Evolutionary conservation across 352 stramenopile genomes (phyloP), one percentile per base, ranked within the genome.

Genomic region (Phytophthora parvispora): DNA sequence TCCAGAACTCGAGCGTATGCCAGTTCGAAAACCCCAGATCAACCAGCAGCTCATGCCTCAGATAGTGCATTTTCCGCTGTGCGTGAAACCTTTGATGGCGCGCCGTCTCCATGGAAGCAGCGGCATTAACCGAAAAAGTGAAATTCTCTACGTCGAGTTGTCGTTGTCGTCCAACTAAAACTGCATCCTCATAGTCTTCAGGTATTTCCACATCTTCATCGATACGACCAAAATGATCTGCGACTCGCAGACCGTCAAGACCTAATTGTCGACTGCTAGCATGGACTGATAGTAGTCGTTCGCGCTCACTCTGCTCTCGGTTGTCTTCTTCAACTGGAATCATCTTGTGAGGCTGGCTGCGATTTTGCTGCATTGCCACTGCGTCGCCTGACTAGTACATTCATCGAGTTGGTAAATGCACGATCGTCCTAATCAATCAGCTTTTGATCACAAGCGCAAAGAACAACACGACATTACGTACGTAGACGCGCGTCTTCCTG

Each of bases 1-100:
- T 67, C 83, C 90, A 98, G 60, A 97, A 97, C 57, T 97, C 84
- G 48, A 94, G 69, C 32, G 83, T 93, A 31, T 66, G 64, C 60
- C 77, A 73, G 1, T 86, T 80, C 59, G 67, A 68, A 18, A 88
- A 60, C 5, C 72, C 74, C 24, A 97, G 43, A 72, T 97, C 91
- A 5, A 79, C 69, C n/a, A 94, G 72, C 56, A 97, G 57, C 71
- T 98, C 91, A 64, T 96, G 82, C 25, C 72, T 74, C 29, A 97
- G 49, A 52, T 92, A 98, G 43, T 86, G 76, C 15, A 97, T 60
- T 64, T 98, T 98, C 48, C 83, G 80, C 25, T 69, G 45, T 24
- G 78, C 64, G 53, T 90, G 82, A 56, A 92, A 94, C 8, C 86
- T 81, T 52, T 81, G 54, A 53, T 92, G 86, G 24, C 77, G 73